A percentile compares a stretch with the other conserved stretches of the same genome.
Conservation (phyloP, 2,329 filamentous ascomycete genomes). For the Alternaria arbusti region DNA sequence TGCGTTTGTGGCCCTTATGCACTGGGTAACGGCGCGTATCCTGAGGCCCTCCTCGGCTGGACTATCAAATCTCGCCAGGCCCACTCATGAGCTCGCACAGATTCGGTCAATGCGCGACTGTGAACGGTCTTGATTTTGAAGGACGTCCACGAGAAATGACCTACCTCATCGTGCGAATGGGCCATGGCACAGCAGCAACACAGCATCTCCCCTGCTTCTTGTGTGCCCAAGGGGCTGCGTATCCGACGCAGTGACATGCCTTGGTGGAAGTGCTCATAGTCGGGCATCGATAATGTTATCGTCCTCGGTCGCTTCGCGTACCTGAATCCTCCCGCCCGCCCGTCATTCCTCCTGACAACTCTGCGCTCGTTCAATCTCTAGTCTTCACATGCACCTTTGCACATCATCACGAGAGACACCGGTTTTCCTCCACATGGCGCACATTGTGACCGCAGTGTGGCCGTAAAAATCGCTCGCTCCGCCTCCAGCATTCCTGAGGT, state of each 20-base stretch:
- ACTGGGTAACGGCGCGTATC: conserved; percentile 20
- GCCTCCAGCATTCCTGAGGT: conserved; percentile 4
- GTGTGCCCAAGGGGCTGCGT: background rate
- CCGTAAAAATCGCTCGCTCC: conserved; percentile 18
- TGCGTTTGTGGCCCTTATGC: conserved; percentile 15
- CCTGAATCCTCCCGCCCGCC: conserved; percentile 15
- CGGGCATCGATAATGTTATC: background rate
- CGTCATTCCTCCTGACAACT: conserved; percentile 20
- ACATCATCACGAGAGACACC: conserved; percentile 32
- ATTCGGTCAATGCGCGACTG: background rate
- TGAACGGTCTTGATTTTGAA: background rate
- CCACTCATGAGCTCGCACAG: background rate
- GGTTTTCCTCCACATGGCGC: conserved; percentile 21
- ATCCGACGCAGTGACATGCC: background rate
- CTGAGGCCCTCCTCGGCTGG: conserved; percentile 1
- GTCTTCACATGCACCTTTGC: conserved; percentile 20
- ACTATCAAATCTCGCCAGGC: background rate
- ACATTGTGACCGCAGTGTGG: conserved; percentile 10
- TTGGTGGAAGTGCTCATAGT: background rate
- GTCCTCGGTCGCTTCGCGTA: conserved; percentile 6
- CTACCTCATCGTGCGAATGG: background rate
- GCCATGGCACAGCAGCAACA: conserved; percentile 2
- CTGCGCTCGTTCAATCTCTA: conserved; percentile 11
- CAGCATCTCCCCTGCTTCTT: conserved; percentile 3
- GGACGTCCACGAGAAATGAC: background rate